Conservation (phyloP, 768 basidiomycete genomes). For the Kockovaella imperatae region DNA sequence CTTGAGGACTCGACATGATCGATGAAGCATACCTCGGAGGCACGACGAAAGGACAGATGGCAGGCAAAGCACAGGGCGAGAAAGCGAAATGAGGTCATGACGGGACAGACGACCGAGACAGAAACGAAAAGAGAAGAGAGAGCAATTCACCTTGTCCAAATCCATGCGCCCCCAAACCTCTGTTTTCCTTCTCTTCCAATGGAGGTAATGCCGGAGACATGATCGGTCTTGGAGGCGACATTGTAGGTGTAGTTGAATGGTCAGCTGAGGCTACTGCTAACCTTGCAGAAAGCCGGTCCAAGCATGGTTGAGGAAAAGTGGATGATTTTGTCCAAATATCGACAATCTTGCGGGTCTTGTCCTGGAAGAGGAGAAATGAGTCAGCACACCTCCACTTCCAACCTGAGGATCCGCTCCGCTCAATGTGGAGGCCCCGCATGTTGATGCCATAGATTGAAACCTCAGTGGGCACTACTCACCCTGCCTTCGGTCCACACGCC, state of each 20-base stretch:
- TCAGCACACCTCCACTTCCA: too few species aligned
- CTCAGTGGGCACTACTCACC: conserved; percentile 55
- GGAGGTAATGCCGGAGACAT: conserved; percentile 17
- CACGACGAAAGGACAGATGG: too few species aligned
- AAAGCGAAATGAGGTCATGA: too few species aligned
- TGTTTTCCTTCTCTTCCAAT: background rate
- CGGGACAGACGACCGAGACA: too few species aligned
- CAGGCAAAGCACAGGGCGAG: too few species aligned
- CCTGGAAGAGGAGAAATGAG: conserved; percentile 52
- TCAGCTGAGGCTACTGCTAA: conserved; percentile 8
- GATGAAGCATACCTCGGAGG: too few species aligned
- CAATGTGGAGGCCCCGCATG: too few species aligned
- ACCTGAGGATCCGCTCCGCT: too few species aligned
- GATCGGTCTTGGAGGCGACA: conserved; percentile 1
- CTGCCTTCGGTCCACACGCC: conserved; percentile 59
- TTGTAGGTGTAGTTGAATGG: conserved; percentile 3
- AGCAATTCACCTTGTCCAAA: conserved; percentile 10
- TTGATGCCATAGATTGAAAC: too few species aligned
- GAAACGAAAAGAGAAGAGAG: background rate
- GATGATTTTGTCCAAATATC: conserved; percentile 92
- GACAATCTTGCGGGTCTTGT: conserved; percentile 92
- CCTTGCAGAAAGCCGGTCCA: conserved; percentile 54
- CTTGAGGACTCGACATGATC: too few species aligned
- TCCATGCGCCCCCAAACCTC: background rate
- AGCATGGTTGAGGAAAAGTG: conserved; percentile 73